Evolutionary conservation across 2,329 filamentous ascomycete species (phyloP).

Genomic region (Macrophomina phaseolina): DNA sequence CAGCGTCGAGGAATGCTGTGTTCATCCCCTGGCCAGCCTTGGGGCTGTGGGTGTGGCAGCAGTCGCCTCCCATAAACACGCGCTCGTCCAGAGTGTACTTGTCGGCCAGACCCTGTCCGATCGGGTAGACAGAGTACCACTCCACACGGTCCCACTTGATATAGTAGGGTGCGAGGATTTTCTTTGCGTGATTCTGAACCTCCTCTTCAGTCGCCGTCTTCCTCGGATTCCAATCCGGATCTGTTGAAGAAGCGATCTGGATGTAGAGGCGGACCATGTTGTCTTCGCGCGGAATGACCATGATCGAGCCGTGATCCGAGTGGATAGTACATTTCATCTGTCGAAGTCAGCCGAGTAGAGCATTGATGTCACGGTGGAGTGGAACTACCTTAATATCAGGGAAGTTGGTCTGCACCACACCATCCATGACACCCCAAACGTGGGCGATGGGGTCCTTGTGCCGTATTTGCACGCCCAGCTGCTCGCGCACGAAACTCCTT

Average conservation of each 20-base stretch:
- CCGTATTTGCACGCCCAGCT: conserved; percentile 69
- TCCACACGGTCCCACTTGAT: conserved; percentile 69
- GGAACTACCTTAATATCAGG: conserved; percentile 63
- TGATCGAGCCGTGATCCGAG: conserved; percentile 67
- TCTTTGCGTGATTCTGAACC: conserved; percentile 63
- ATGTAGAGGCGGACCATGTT: conserved; percentile 63
- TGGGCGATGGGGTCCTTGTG: conserved; percentile 69
- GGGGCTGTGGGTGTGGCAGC: conserved; percentile 68
- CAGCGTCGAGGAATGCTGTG: conserved; percentile 67
- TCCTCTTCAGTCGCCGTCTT: conserved; percentile 65
- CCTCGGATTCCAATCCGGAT: conserved; percentile 65
- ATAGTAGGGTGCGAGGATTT: conserved; percentile 65
- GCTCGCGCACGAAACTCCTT: conserved; percentile 64
- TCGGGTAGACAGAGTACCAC: conserved; percentile 71
- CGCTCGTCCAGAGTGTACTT: conserved; percentile 68
- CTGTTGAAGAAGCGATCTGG: conserved; percentile 67
- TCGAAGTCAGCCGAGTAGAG: neutral
- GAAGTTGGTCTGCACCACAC: conserved; percentile 67
- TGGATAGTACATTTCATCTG: conserved; percentile 72
- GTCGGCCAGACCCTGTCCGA: conserved; percentile 70
- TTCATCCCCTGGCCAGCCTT: conserved; percentile 71
- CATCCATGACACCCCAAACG: conserved; percentile 72
- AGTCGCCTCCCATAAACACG: conserved; percentile 70
- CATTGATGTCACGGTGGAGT: neutral
- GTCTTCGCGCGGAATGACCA: conserved; percentile 64